A percentile compares a stretch with the other conserved stretches of the same genome.
These are phyloP conservation scores for Russula abietina DNA, from an alignment of 768 basidiomycete genomes.

Conservation along the genomic window DNA sequence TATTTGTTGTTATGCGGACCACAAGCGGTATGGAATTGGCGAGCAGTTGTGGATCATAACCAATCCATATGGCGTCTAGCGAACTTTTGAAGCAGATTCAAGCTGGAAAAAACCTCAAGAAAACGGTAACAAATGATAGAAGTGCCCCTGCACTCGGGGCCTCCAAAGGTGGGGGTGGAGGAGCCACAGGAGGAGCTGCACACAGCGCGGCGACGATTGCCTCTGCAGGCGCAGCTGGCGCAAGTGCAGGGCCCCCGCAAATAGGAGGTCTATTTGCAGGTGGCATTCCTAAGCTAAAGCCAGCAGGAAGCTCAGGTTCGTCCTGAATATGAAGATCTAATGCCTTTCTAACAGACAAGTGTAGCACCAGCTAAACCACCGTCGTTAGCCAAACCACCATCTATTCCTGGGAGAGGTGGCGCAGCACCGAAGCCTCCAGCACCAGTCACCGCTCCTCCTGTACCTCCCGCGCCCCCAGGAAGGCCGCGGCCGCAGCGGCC, in stretches of 20 bases:
- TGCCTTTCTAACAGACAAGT: background rate
- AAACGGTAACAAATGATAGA: slow-evolving; percentile 75
- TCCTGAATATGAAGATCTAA: background rate
- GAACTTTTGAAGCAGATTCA: slow-evolving; percentile 80
- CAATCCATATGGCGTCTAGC: slow-evolving; percentile 56
- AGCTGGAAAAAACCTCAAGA: slow-evolving; percentile 75
- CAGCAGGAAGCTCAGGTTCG: slow-evolving; percentile 45
- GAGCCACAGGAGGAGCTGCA: slow-evolving; percentile 36
- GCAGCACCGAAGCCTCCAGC: slow-evolving; percentile 29
- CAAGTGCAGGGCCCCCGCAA: slow-evolving; percentile 61
- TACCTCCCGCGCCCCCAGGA: slow-evolving; percentile 30
- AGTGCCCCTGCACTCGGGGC: slow-evolving; percentile 60
- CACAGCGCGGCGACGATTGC: slow-evolving; percentile 30
- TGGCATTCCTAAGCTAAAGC: slow-evolving; percentile 85
- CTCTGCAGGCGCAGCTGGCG: slow-evolving; percentile 15
- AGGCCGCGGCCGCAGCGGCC: slow-evolving; percentile 25
- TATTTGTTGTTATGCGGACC: background rate
- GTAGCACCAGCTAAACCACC: slow-evolving; percentile 26
- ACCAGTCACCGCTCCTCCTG: slow-evolving; percentile 26
- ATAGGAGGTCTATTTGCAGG: slow-evolving; percentile 83
- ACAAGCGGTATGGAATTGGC: background rate
- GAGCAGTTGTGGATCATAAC: background rate
- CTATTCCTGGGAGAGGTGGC: slow-evolving; percentile 35
- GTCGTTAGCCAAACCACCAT: slow-evolving; percentile 21
- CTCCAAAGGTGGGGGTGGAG: slow-evolving; percentile 34